These are phyloP conservation scores for Lactifluus subvellereus DNA, from an alignment of 768 basidiomycete genomes.

Conservation along the genomic window DNA sequence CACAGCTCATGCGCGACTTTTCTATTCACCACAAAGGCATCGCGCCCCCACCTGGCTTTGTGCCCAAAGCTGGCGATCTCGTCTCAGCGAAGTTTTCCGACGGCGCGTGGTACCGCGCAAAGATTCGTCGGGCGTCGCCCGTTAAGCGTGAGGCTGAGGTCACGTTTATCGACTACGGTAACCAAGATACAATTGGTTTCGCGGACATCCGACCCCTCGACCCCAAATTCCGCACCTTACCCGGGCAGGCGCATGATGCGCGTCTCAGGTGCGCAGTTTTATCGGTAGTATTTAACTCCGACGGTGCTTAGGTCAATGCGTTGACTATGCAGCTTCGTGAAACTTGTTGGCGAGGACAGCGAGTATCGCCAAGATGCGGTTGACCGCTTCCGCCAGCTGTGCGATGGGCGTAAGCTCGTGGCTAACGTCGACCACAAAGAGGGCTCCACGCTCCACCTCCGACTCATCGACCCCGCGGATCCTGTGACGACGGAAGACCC, in stretches of 20 bases:
- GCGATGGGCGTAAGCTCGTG: constrained; percentile 91
- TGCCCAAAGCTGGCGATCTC: constrained; percentile 79
- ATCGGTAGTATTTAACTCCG: not conserved
- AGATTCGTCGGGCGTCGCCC: constrained; percentile 78
- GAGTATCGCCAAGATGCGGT: constrained; percentile 86
- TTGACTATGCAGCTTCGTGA: constrained; percentile 62
- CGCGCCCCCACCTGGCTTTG: constrained; percentile 57
- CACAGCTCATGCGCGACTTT: constrained; percentile 93
- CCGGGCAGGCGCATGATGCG: constrained; percentile 93
- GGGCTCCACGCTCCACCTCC: constrained; percentile 71
- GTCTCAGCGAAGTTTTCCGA: constrained; percentile 95
- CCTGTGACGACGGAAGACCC: constrained; percentile 62
- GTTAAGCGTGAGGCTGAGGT: constrained; percentile 93
- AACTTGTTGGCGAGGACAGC: constrained; percentile 69
- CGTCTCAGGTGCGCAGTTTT: constrained; percentile 61
- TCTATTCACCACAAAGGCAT: constrained; percentile 75
- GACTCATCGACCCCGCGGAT: constrained; percentile 86
- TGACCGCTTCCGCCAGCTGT: constrained; percentile 77
- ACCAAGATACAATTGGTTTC: constrained; percentile 84
- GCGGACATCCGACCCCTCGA: constrained; percentile 85
- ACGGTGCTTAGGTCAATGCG: no score
- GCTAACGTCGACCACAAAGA: constrained; percentile 93
- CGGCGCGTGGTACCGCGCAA: constrained; percentile 94
- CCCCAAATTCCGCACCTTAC: constrained; percentile 79
- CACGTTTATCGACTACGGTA: constrained; percentile 93